phyloP scores from a whole-genome alignment of 192 early-diverging fungal species.

The Coemansia asiatica region DNA sequence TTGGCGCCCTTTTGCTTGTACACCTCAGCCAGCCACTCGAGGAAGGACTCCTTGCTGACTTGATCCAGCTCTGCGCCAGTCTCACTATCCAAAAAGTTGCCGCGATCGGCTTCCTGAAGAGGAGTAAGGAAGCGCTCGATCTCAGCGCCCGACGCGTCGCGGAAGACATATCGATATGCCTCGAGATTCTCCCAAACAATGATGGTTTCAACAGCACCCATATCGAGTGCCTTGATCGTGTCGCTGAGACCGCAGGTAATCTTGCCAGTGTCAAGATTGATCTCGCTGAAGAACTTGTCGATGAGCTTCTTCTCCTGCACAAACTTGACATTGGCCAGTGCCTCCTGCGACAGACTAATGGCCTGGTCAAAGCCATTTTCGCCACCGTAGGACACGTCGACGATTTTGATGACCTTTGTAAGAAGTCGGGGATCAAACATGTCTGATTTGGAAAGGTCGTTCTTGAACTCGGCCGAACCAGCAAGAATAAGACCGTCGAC shows the following conservation, averaged over 20 bases:
- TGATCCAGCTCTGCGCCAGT: conserved; percentile 79
- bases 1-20: conserved; percentile 95
- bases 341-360: conserved; percentile 88
- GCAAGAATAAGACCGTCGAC: conserved; percentile 82
- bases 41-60: conserved; percentile 73
- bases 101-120: conserved; percentile 79
- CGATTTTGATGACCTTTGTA: conserved; percentile 86
- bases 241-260: conserved; percentile 95
- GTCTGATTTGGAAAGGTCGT: conserved; percentile 91
- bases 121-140: conserved; percentile 75
- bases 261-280: conserved; percentile 94
- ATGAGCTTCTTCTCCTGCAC: conserved; percentile 99
- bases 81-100: conserved; percentile 67
- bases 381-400: conserved; percentile 98
- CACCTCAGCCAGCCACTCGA: conserved; percentile 98
- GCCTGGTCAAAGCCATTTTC: conserved; percentile 99
- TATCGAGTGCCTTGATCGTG: conserved; percentile 92
- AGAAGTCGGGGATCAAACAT: conserved; percentile 91
- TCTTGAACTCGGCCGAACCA: conserved; percentile 99
- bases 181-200: conserved; percentile 98
- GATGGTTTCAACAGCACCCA: conserved; percentile 98
- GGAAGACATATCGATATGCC: conserved; percentile 72
- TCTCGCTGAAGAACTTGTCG: conserved; percentile 94
- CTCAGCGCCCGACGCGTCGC: conserved; percentile 70
- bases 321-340: conserved; percentile 95